Evolutionary conservation across 345 rosid genomes (phyloP).

Genomic region (Carallia brachiata): DNA sequence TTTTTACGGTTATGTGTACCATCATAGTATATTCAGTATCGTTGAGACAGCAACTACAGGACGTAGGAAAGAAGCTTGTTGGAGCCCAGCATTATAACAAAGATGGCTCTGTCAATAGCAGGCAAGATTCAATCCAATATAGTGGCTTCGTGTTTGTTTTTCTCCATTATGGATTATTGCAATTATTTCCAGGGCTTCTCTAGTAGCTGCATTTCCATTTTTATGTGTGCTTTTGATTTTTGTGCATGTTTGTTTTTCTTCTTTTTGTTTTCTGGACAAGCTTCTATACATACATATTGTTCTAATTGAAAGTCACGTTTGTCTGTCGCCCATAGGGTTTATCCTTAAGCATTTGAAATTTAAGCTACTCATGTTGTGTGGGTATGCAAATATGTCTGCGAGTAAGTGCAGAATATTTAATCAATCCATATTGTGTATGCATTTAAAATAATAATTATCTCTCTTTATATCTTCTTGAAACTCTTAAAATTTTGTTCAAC

Average conservation of each 20-base stretch:
- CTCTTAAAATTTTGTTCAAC: neutral
- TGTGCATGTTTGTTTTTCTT: too few relatives aligned
- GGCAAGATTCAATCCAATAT: conserved; percentile 40
- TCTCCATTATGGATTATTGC: neutral
- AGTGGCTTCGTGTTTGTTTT: neutral
- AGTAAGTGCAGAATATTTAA: neutral
- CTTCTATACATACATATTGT: too few relatives aligned
- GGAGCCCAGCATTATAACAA: conserved; percentile 86
- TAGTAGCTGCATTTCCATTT: too few relatives aligned
- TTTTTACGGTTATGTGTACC: conserved; percentile 29
- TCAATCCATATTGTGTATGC: neutral
- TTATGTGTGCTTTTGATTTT: too few relatives aligned
- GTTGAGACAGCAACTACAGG: conserved; percentile 86
- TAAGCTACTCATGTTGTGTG: neutral
- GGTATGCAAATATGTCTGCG: neutral
- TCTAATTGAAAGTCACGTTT: too few relatives aligned
- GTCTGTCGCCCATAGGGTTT: too few relatives aligned
- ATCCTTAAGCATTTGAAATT: too few relatives aligned
- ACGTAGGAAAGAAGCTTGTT: conserved; percentile 79
- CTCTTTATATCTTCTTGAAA: neutral
- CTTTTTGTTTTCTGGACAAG: too few relatives aligned
- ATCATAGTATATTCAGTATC: conserved; percentile 84
- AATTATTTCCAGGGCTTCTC: neutral
- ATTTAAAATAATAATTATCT: neutral
- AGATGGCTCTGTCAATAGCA: conserved; percentile 79